Percentiles rank a stretch among this genome's conserved stretches.
Conservation (phyloP, 257 asterid genomes). For the Solanum sejunctum region DNA sequence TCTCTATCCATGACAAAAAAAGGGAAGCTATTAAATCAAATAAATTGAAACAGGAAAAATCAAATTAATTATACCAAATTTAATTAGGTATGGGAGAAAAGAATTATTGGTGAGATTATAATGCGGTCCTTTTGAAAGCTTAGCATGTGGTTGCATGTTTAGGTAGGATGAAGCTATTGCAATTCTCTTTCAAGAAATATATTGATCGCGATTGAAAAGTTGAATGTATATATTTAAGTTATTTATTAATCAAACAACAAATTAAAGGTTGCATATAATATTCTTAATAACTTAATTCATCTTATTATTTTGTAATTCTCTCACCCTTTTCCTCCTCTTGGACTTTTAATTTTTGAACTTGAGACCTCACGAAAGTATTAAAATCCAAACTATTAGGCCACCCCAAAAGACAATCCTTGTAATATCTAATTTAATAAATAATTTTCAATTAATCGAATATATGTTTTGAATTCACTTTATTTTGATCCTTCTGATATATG, state of each 20-base stretch:
- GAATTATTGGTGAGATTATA: not conserved
- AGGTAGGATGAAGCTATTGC: not conserved
- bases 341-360: too few species aligned
- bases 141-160: not conserved
- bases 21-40: not conserved
- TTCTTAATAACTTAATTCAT: too few species aligned
- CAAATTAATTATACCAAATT: not conserved
- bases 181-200: not conserved
- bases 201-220: not conserved
- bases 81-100: not conserved
- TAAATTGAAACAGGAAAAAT: not conserved
- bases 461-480: too few species aligned
- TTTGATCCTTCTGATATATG: too few species aligned
- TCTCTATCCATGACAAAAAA: not conserved
- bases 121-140: too few species aligned
- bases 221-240: not conserved
- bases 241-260: not conserved
- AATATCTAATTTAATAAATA: too few species aligned
- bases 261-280: not conserved
- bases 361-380: too few species aligned
- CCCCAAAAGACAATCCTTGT: too few species aligned
- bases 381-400: too few species aligned
- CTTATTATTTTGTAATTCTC: too few species aligned
- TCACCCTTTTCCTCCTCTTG: too few species aligned
- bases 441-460: too few species aligned